Evolutionary conservation across 106 monocot species (phyloP), one percentile per base, ranked within the genome.

Genomic region (Dioscorea zingiberensis): DNA sequence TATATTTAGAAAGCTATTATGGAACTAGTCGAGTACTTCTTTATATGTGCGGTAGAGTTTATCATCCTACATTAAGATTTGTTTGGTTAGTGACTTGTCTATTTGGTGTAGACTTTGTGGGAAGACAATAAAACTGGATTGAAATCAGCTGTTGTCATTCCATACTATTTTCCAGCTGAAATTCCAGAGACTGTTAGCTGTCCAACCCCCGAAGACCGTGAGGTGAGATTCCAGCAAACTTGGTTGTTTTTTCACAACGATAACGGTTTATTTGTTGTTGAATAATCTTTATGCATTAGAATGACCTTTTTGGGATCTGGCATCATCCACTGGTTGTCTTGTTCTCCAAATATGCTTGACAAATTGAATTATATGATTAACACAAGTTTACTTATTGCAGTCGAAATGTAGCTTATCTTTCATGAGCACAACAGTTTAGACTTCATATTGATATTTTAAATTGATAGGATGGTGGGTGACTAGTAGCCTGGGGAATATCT

Each of bases 131-230:
- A 27, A 16, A 59, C 68, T 57, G 76, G 73, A 23, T 71, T 72
- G 58, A 85, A 81, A 61, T 66, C 73, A 71, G 89, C 89, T 47
- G 49, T 24, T 60, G 78, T 89, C 23, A 68, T n/a, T 80, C 64
- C 59, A 14, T 89, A 64, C 69, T 82, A 73, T 47, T 77, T 74
- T n/a, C 79, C 85, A 25, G 55, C 23, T 44, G 74, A 82, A 45
- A 70, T 89, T 69, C 77, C 76, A 10, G 79, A 77, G 44, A 25
- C 15, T 67, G 67, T 76, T 59, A 69, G 23, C 28, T 58, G 57
- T 57, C 89, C 82, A 58, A 82, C n/a, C n/a, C 69, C 79, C 23
- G 73, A 67, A 59, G 65, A 72, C 59, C 57, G 77, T 79, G 89
- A 89, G 84, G 85, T 85, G 28, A 74, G 73, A 44, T 24, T 5